A percentile compares a stretch with the other conserved stretches of the same genome.
phyloP scores from a whole-genome alignment of 2,329 filamentous ascomycete genomes.

The Calonectria ilicicola region DNA sequence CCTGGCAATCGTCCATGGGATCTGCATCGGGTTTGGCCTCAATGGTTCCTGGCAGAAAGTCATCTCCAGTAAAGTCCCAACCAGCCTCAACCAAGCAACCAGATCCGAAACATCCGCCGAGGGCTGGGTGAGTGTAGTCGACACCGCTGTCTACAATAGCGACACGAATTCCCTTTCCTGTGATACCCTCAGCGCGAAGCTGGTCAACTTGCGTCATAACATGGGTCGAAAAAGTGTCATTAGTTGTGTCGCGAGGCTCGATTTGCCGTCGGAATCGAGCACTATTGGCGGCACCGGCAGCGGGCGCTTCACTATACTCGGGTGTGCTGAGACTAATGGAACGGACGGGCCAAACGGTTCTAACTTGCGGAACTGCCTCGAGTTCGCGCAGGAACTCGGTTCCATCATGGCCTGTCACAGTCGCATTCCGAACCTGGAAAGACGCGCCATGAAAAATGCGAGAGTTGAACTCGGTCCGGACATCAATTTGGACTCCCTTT shows the following conservation, averaged over 20 bases:
- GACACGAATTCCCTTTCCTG: constrained; percentile 61
- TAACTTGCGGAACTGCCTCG: background rate
- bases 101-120: constrained; percentile 71
- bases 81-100: constrained; percentile 68
- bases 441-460: constrained; percentile 11
- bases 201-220: constrained; percentile 65
- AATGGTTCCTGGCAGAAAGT: constrained; percentile 2
- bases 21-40: constrained; percentile 55
- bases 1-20: constrained; percentile 61
- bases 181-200: constrained; percentile 57
- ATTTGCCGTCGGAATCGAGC: background rate
- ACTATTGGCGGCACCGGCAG: background rate
- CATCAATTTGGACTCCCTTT: background rate
- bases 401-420: background rate
- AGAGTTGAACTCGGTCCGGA: constrained; percentile 1
- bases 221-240: constrained; percentile 43
- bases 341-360: background rate
- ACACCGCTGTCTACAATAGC: constrained; percentile 65
- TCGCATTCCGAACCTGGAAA: background rate
- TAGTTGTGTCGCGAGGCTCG: background rate
- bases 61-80: constrained; percentile 66
- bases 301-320: background rate
- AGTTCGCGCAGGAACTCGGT: background rate
- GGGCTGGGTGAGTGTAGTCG: constrained; percentile 70
- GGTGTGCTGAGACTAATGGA: background rate